These are phyloP conservation scores for Melocanna baccifera DNA, from an alignment of 176 grass and related monocot genomes.

Conservation along the genomic window DNA sequence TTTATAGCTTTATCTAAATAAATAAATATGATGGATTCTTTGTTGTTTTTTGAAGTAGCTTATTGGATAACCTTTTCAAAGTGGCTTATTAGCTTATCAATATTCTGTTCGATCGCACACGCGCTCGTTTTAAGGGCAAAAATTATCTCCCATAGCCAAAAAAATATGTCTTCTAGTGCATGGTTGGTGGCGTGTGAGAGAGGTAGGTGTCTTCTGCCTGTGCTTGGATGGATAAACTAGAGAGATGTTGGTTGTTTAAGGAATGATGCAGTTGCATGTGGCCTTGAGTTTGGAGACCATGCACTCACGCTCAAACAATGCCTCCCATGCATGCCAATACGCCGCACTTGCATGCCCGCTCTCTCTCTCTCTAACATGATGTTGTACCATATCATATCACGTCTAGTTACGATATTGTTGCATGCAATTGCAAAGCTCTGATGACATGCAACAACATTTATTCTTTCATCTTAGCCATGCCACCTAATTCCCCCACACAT, in stretches of 20 bases:
- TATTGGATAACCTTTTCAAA: too few relatives aligned
- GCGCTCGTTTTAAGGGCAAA: too few relatives aligned
- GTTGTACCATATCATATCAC: constrained; percentile 1
- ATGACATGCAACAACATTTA: neutral
- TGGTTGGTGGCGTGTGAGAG: constrained; percentile 14
- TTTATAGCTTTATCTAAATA: too few relatives aligned
- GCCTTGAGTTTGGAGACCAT: constrained; percentile 43
- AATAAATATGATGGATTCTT: too few relatives aligned
- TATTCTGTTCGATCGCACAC: rapidly evolving
- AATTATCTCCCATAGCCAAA: too few relatives aligned
- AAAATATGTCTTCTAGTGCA: neutral
- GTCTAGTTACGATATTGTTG: neutral
- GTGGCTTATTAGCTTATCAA: rapidly evolving
- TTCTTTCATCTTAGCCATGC: neutral
- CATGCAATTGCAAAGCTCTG: neutral
- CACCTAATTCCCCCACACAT: constrained; percentile 31
- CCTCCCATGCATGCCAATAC: constrained; percentile 25
- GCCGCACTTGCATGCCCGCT: neutral
- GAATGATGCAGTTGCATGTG: constrained; percentile 52
- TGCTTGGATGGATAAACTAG: neutral
- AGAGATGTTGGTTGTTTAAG: constrained; percentile 11
- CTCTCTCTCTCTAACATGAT: neutral
- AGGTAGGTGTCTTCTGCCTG: neutral
- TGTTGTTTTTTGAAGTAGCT: too few relatives aligned
- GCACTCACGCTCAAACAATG: constrained; percentile 33